phyloP scores from a whole-genome alignment of 345 rosid species.

The Microcos paniculata region DNA sequence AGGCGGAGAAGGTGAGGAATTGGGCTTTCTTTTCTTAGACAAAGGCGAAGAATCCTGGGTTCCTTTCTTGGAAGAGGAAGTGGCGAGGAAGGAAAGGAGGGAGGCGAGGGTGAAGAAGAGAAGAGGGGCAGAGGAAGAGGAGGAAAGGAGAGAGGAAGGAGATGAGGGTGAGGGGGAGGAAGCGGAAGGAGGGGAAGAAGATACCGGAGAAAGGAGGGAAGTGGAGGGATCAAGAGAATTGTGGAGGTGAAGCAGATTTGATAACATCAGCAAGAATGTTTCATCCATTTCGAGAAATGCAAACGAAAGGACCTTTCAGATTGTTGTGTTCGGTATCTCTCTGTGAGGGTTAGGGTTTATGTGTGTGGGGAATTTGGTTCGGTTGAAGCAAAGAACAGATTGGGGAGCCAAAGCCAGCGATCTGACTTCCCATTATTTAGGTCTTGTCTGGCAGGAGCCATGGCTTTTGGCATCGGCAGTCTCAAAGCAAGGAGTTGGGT shows the following conservation, averaged over 20 bases:
- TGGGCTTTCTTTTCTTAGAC: conserved; percentile 17
- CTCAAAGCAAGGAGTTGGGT: too few relatives aligned
- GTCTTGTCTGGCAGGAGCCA: not conserved
- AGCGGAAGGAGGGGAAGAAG: conserved; percentile 39
- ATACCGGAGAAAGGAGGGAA: conserved; percentile 53
- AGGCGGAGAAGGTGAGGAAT: conserved; percentile 42
- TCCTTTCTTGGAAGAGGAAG: conserved; percentile 26
- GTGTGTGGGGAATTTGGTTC: not conserved
- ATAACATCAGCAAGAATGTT: conserved; percentile 77
- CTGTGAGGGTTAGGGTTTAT: conserved; percentile 10
- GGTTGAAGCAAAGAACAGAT: too few relatives aligned
- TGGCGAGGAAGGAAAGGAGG: conserved; percentile 52
- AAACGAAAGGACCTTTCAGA: not conserved
- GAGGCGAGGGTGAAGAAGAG: conserved; percentile 61
- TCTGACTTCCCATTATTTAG: not conserved
- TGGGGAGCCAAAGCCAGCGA: too few relatives aligned
- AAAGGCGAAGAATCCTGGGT: conserved; percentile 25
- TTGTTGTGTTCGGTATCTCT: not conserved
- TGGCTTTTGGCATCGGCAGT: too few relatives aligned
- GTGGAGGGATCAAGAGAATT: conserved; percentile 76
- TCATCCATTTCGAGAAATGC: conserved; percentile 55
- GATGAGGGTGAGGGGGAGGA: conserved; percentile 34
- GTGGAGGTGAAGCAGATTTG: conserved; percentile 91
- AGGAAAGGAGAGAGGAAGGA: conserved; percentile 45
- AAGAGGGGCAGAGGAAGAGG: conserved; percentile 56